Conservation (phyloP, 83 land plant genomes). For the Isoetes engelmannii region DNA sequence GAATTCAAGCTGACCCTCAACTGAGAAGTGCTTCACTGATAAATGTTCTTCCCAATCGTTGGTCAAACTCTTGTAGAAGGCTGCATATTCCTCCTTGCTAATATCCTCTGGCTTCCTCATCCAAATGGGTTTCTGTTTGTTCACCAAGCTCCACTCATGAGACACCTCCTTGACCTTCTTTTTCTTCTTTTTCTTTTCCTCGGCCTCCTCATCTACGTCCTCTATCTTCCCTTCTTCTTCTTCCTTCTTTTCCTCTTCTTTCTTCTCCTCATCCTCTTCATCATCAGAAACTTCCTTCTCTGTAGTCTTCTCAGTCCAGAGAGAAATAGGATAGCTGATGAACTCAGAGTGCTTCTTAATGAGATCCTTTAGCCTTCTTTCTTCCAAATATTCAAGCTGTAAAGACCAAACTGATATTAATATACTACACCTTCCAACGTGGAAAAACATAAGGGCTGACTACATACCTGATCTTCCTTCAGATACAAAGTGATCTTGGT, state of each 20-base stretch:
- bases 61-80: constrained; percentile 34
- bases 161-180: constrained; percentile 25
- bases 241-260: constrained; percentile 12
- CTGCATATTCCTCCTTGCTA: constrained; percentile 27
- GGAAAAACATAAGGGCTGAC: neutral
- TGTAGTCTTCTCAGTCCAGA: constrained; percentile 29
- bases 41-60: constrained; percentile 32
- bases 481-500: constrained; percentile 20
- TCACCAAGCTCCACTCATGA: constrained; percentile 24
- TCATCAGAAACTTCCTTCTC: constrained; percentile 31
- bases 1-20: constrained; percentile 31
- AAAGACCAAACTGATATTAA: neutral
- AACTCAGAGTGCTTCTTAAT: constrained; percentile 32
- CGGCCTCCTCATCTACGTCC: constrained; percentile 22
- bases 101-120: constrained; percentile 30
- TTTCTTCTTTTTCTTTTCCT: constrained; percentile 15
- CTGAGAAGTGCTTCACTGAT: constrained; percentile 29
- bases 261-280: constrained; percentile 24
- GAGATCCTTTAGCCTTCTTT: constrained; percentile 30
- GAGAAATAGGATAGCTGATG: constrained; percentile 30
- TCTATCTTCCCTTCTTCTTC: constrained; percentile 14
- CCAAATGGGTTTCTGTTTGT: constrained; percentile 34
- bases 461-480: constrained; percentile 23
- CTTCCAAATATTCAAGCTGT: constrained; percentile 28
- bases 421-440: too few species aligned